phyloP scores from a whole-genome alignment of 768 basidiomycete species.

The Asterophora lycoperdoides region DNA sequence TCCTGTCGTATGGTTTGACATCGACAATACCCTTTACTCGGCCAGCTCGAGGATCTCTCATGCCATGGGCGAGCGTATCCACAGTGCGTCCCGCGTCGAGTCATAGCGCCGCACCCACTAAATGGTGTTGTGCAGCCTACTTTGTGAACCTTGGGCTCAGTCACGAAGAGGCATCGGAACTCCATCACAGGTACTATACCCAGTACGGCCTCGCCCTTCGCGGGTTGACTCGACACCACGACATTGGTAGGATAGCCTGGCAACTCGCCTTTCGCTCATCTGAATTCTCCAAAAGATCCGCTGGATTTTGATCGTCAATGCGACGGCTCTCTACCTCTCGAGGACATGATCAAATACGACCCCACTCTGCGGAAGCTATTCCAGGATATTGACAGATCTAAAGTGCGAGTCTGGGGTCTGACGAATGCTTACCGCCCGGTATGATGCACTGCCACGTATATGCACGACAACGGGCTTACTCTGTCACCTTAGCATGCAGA shows the following conservation, averaged over 20 bases:
- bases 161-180: conserved; percentile 61
- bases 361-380: conserved; percentile 61
- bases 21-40: conserved; percentile 87
- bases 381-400: conserved; percentile 73
- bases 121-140: conserved; percentile 47
- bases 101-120: neutral
- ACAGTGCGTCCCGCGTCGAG: conserved; percentile 39
- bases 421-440: conserved; percentile 83
- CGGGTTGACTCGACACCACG: conserved; percentile 71
- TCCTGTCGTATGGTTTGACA: conserved; percentile 73
- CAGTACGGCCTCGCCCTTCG: conserved; percentile 82
- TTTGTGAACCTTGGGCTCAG: conserved; percentile 67
- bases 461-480: neutral
- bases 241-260: conserved; percentile 50
- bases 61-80: conserved; percentile 76
- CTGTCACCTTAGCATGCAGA: conserved; percentile 60
- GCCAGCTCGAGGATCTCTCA: conserved; percentile 69
- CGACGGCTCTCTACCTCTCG: conserved; percentile 79
- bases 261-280: neutral
- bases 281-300: conserved; percentile 45
- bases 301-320: conserved; percentile 82
- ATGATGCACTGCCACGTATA: conserved; percentile 17
- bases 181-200: conserved; percentile 71
- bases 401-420: conserved; percentile 77
- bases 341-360: conserved; percentile 69